Percentiles rank a stretch among this genome's conserved stretches.
These are phyloP conservation scores for Dryas drummondii DNA, from an alignment of 306 rosid genomes.

Conservation along the genomic window DNA sequence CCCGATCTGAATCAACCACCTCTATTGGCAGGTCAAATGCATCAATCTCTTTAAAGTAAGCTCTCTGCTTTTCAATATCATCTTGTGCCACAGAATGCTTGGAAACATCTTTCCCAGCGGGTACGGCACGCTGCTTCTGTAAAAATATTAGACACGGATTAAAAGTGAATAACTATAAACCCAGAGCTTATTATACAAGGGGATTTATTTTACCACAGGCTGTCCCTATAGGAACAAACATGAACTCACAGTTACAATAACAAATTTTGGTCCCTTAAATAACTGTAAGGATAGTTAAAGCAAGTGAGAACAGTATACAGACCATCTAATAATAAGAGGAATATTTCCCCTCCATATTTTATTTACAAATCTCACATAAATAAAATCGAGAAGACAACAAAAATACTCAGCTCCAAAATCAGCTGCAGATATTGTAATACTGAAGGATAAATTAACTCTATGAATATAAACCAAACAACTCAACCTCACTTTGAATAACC, in stretches of 20 bases:
- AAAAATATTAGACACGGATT: constrained; percentile 27
- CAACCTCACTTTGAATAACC: not conserved
- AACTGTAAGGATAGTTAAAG: not conserved
- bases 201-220: not conserved
- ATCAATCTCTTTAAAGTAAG: constrained; percentile 73
- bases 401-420: not conserved
- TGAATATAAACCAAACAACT: not conserved
- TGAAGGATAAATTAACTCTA: not conserved
- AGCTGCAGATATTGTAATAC: not conserved
- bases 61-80: constrained; percentile 58
- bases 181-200: not conserved
- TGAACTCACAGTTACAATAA: not conserved
- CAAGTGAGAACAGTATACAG: not conserved
- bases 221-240: not conserved
- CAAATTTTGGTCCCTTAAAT: not conserved
- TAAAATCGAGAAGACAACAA: not conserved
- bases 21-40: constrained; percentile 63
- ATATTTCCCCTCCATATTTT: not conserved
- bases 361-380: not conserved
- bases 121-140: constrained; percentile 45
- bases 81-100: constrained; percentile 43
- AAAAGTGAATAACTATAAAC: constrained; percentile 23
- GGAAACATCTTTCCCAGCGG: constrained; percentile 18
- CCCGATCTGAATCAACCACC: constrained; percentile 52
- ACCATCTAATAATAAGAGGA: not conserved